These are phyloP conservation scores for Macroventuria anomochaeta DNA, from an alignment of 2,329 filamentous ascomycete genomes.

Conservation along the genomic window DNA sequence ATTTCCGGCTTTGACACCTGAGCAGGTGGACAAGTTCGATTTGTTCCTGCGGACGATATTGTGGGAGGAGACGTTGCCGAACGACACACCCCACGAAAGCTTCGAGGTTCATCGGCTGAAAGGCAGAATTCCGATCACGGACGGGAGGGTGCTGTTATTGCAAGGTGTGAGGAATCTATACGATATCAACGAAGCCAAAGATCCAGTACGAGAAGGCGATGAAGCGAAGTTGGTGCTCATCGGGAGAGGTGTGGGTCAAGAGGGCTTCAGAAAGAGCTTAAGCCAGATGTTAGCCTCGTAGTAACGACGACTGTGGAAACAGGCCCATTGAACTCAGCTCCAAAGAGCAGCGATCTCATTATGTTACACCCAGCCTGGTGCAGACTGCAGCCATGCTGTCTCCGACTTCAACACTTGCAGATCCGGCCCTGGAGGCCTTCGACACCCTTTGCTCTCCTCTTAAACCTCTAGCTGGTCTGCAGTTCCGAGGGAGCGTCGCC, in stretches of 20 bases:
- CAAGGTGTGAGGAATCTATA: constrained; percentile 95
- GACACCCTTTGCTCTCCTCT: too few relatives aligned
- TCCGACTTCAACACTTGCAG: too few relatives aligned
- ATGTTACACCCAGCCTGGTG: too few relatives aligned
- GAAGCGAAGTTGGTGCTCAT: constrained; percentile 44
- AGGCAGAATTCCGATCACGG: constrained; percentile 71
- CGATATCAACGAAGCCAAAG: constrained; percentile 73
- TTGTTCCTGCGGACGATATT: constrained; percentile 81
- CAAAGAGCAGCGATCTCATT: too few relatives aligned
- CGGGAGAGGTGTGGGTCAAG: constrained; percentile 38
- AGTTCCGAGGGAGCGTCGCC: too few relatives aligned
- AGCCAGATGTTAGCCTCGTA: constrained; percentile 1
- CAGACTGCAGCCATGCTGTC: too few relatives aligned
- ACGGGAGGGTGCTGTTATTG: constrained; percentile 75
- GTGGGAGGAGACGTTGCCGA: constrained; percentile 76
- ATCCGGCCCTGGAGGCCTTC: too few relatives aligned
- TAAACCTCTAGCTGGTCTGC: too few relatives aligned
- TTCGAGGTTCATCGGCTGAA: constrained; percentile 92
- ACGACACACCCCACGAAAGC: constrained; percentile 22
- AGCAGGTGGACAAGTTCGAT: constrained; percentile 71
- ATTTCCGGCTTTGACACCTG: constrained; percentile 64
- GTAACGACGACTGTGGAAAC: too few relatives aligned
- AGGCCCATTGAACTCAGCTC: too few relatives aligned
- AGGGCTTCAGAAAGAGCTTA: constrained; percentile 22
- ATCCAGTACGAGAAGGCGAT: neutral